Base-by-base conservation (phyloP, 2,329 filamentous ascomycete genomes). In the Clathrospora elynae region DNA sequence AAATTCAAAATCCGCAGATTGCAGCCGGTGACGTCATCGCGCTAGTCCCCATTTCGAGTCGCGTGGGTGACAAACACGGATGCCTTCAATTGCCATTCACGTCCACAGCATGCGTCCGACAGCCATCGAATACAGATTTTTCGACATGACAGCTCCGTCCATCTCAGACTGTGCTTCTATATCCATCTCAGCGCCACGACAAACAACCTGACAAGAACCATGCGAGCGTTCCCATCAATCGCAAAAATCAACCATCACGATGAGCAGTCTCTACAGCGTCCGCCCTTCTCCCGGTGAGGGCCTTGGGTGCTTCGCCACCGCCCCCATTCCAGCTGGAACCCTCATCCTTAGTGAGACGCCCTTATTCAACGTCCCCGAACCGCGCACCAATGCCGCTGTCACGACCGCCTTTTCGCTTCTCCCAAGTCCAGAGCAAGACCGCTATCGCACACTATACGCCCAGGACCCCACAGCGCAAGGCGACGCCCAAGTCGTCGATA, bases 331-430 rank as follows among this genome's bases (percentile, higher is more conserved):
- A 6, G 42, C 46, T 9, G 67, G 70, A n/a, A 65, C 66, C 5
- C 58, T 57, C 31, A 62, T 73, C 25, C 56, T 73, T n/a, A 43
- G 53, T 35, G 71, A 73, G 50, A 37, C 46, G 5, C 68, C 71
- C 2, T 53, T 71, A 11, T 57, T 73, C 49, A 49, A 62, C 35
- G 45, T 65, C 13, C 38, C 53, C 11, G 61, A 61, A 16, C 55
- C 56, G 3, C 64, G 66, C 7, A 46, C 37, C 35, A 56, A 51
- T 36, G 25, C 31, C 6, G 29, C 50, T 19, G 55, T 58, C 3
- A 42, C 40, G 20, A 6, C 32, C 25, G 47, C 50, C 7, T 58
- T 57, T 29, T 42, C 50, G 2, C 25, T 29, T 14, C 43, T 55
- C 1, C 9, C 12, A 13, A 14, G 2, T 11, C 2, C 22, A n/a